A percentile compares a stretch with the other conserved stretches of the same genome.
These are phyloP conservation scores for Pilatotrama ljubarskyi DNA, from an alignment of 768 basidiomycete genomes.

Conservation along the genomic window DNA sequence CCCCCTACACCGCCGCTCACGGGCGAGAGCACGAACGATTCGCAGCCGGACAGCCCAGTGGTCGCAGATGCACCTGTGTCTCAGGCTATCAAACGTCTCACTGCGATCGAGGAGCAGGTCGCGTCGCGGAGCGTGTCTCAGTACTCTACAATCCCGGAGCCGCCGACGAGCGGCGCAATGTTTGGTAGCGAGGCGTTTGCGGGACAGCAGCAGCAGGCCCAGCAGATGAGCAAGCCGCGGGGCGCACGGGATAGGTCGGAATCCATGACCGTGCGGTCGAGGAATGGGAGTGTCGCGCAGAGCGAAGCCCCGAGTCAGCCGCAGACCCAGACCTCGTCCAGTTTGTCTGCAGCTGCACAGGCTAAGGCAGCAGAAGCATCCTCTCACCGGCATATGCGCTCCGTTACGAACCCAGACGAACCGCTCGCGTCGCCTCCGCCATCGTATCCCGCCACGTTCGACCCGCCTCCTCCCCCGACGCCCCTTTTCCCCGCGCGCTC, in stretches of 20 bases:
- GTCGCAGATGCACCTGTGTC: background rate
- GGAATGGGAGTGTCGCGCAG: slow-evolving; percentile 1
- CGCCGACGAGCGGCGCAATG: slow-evolving; percentile 18
- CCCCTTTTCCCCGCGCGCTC: background rate
- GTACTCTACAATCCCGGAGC: slow-evolving; percentile 15
- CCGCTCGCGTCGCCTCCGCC: slow-evolving; percentile 19
- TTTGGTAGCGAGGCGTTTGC: slow-evolving; percentile 6
- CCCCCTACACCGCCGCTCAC: slow-evolving; percentile 21
- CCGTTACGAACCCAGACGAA: slow-evolving; percentile 19
- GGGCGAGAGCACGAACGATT: slow-evolving; percentile 12
- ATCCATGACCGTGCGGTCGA: slow-evolving; percentile 1
- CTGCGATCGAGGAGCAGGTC: slow-evolving; percentile 18
- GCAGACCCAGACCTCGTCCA: background rate
- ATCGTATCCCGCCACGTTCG: slow-evolving; percentile 9
- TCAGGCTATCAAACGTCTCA: slow-evolving; percentile 11
- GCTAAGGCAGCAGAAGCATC: slow-evolving; percentile 17
- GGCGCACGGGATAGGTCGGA: slow-evolving; percentile 2
- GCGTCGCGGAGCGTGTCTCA: slow-evolving; percentile 15
- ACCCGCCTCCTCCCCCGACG: slow-evolving; percentile 1
- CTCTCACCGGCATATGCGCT: slow-evolving; percentile 17
- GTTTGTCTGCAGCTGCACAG: slow-evolving; percentile 1
- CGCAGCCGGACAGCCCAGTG: slow-evolving; percentile 7
- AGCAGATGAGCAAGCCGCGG: background rate
- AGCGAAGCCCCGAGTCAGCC: slow-evolving; percentile 4
- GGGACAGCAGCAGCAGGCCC: slow-evolving; percentile 3